Conservation (phyloP, 73 alveolate genomes). For the Tetrahymena malaccensis region DNA sequence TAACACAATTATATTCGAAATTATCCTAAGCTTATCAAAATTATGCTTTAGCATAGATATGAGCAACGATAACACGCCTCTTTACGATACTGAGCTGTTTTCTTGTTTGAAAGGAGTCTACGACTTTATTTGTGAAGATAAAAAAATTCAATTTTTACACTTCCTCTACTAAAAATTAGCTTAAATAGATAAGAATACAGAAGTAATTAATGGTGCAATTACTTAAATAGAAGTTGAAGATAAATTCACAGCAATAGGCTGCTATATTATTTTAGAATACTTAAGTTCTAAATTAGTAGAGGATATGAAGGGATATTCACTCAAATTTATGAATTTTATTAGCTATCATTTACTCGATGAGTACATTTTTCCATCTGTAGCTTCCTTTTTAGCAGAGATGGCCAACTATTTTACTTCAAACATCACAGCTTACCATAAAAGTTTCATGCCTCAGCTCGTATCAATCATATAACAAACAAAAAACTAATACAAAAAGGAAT, state of each 20-base stretch:
- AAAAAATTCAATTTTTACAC: neutral
- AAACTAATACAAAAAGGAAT: neutral
- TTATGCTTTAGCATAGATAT: neutral
- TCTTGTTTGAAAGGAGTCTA: neutral
- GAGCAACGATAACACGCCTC: neutral
- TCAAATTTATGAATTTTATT: neutral
- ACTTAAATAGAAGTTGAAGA: neutral
- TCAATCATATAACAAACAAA: neutral
- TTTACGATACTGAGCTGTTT: neutral
- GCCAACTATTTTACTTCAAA: neutral
- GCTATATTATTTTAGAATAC: neutral
- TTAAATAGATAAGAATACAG: neutral
- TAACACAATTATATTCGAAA: neutral
- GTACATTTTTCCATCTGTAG: neutral
- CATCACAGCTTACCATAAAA: neutral
- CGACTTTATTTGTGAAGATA: neutral
- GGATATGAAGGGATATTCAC: neutral
- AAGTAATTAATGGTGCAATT: neutral
- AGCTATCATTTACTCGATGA: neutral
- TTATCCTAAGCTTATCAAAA: neutral
- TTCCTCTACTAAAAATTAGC: neutral
- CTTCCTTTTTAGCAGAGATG: neutral
- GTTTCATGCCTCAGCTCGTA: neutral
- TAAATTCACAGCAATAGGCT: neutral
- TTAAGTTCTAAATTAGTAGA: neutral